These are phyloP conservation scores for Hericium coralloides DNA, from an alignment of 768 basidiomycete species.

Conservation along the genomic window DNA sequence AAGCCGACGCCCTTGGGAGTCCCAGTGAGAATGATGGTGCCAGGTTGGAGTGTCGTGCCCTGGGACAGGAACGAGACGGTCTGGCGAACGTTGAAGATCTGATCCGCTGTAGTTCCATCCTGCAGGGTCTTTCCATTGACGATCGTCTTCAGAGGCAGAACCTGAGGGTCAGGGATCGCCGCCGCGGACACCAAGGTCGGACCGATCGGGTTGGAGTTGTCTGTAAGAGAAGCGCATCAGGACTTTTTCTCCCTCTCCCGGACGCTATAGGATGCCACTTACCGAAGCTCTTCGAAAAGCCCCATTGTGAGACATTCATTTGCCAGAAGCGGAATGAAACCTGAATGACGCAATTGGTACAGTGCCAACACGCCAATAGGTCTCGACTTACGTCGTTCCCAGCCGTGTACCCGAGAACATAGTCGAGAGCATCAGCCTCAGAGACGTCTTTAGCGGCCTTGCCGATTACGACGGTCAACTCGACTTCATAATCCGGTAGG, in stretches of 20 bases:
- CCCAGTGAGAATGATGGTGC: conserved; percentile 76
- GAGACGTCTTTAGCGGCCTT: conserved; percentile 73
- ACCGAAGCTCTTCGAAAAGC: conserved; percentile 85
- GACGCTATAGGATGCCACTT: conserved; percentile 8
- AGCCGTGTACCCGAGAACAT: conserved; percentile 76
- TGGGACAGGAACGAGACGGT: conserved; percentile 78
- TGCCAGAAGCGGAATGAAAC: conserved; percentile 82
- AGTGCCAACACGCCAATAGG: background rate
- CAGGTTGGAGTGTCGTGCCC: conserved; percentile 74
- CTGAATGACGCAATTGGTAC: conserved; percentile 22
- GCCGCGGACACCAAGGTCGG: conserved; percentile 69
- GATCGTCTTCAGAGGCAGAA: conserved; percentile 48
- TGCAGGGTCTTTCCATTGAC: conserved; percentile 66
- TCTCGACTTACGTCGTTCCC: conserved; percentile 59
- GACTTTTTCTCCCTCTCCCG: too few species aligned
- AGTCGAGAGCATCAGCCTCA: conserved; percentile 74
- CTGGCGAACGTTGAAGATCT: conserved; percentile 73
- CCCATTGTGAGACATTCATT: conserved; percentile 76
- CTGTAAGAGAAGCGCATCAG: conserved; percentile 20
- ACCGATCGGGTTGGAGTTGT: conserved; percentile 68
- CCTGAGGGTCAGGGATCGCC: conserved; percentile 58
- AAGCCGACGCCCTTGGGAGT: conserved; percentile 81
- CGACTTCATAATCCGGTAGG: conserved; percentile 77
- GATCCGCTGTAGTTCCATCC: conserved; percentile 74
- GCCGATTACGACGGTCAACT: conserved; percentile 76